Evolutionary conservation across 23 red algal genomes (phyloP), one percentile per base, ranked within the genome.

Genomic region (Pyropia yezoensis): DNA sequence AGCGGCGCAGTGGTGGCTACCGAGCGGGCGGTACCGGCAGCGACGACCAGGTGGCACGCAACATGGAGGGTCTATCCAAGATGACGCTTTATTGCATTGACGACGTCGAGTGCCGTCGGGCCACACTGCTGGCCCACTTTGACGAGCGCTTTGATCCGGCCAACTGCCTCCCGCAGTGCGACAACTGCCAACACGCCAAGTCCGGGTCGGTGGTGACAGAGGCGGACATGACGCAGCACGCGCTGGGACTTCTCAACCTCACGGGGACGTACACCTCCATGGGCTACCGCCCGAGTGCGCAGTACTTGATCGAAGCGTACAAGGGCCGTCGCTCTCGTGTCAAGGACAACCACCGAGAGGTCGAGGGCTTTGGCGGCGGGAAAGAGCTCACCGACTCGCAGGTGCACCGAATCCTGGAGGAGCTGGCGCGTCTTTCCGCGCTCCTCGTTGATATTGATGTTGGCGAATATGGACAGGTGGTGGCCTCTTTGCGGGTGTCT

Each of bases 11-110:
- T 13, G 56, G 69, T 23, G 61, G 68, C 52, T 67, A 17, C 25
- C 57, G 52, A 11, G 79, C 59, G 26, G 64, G 45, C 22, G 79
- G 62, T 9, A 23, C 63, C 27, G 70, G 57, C 54, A 95, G 73
- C 65, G 76, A 83, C 33, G 90, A 78, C 19, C 76, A 82, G 53
- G 70, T 91, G 30, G 47, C 77, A 27, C 67, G 76, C 27, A 83
- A 98, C 39, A 78, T 84, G 34, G 81, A 98, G 54, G 94, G 84
- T 0, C 57, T 98, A 33, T 66, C 73, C 12, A 71, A 76, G 16
- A 98, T 98, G 80, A 79, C 83, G 1, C 56, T 80, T 32, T 98
- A 89, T 60, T 98, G 94, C 64, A 54, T 98, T 25, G 75, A 91
- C 63, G 85, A 87, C 52, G 78, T 98, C 27, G 65, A 69, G 52